These are phyloP conservation scores for Quercus ilex DNA, from an alignment of 306 rosid genomes.

Conservation along the genomic window DNA sequence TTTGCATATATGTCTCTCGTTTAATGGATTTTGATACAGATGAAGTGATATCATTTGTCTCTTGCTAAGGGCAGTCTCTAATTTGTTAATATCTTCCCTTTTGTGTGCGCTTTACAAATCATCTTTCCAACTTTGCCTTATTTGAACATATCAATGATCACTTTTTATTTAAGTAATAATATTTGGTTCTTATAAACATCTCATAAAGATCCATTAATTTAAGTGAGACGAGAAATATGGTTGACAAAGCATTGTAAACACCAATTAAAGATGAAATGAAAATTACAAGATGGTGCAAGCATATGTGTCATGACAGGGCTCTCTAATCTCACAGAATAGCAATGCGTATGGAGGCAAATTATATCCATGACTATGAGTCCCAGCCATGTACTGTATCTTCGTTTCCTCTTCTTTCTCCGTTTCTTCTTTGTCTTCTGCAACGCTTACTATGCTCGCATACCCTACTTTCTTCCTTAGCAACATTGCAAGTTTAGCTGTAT, in stretches of 20 bases:
- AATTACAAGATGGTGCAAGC: not conserved
- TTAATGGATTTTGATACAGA: too few relatives aligned
- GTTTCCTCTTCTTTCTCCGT: not conserved
- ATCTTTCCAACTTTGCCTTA: not conserved
- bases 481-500: slow-evolving; percentile 26
- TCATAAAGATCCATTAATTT: too few relatives aligned
- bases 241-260: too few relatives aligned
- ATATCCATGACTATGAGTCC: not conserved
- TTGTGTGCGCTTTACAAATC: not conserved
- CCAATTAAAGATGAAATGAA: too few relatives aligned
- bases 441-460: slow-evolving; percentile 25
- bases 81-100: not conserved
- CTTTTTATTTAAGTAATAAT: too few relatives aligned
- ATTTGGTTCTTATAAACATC: too few relatives aligned
- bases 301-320: not conserved
- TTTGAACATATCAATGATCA: not conserved
- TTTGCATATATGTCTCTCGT: too few relatives aligned
- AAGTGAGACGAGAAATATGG: too few relatives aligned
- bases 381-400: not conserved
- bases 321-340: too few relatives aligned
- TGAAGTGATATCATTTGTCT: too few relatives aligned
- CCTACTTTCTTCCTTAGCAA: slow-evolving; percentile 29
- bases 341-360: not conserved
- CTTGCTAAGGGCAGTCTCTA: not conserved
- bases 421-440: slow-evolving; percentile 18